These are phyloP conservation scores for Podaxis sp. DNA, from an alignment of 768 basidiomycete genomes.

Conservation along the genomic window DNA sequence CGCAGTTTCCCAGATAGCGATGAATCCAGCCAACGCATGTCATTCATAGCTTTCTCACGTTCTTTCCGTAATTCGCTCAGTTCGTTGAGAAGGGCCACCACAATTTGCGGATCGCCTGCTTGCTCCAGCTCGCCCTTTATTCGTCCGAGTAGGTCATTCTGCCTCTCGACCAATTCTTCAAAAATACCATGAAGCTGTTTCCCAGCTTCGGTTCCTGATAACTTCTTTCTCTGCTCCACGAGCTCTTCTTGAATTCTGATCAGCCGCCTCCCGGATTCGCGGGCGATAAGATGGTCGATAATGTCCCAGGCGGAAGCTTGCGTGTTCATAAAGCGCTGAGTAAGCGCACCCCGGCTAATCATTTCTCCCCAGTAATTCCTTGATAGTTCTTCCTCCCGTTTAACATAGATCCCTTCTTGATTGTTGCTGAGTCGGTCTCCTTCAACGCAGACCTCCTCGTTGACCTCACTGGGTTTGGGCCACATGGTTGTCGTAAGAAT, in stretches of 20 bases:
- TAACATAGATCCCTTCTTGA: not conserved
- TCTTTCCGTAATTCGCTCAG: not conserved
- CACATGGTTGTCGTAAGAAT: constrained; percentile 17
- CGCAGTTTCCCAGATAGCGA: not conserved
- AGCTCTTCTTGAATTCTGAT: constrained; percentile 14
- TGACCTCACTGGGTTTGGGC: not conserved
- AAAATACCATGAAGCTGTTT: not conserved
- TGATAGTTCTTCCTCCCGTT: constrained; percentile 1
- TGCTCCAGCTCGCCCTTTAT: not conserved
- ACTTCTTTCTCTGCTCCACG: not conserved
- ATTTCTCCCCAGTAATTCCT: constrained; percentile 15
- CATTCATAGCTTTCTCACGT: not conserved
- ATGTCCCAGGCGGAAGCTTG: constrained; percentile 2
- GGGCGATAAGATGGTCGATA: not conserved
- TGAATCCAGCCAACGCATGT: not conserved
- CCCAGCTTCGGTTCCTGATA: constrained; percentile 11
- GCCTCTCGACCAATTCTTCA: constrained; percentile 1
- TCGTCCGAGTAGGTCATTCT: not conserved
- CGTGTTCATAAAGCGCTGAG: not conserved
- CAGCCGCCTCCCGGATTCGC: not conserved
- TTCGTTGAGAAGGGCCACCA: not conserved
- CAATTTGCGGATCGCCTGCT: not conserved
- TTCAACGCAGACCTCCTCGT: not conserved
- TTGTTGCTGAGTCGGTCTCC: not conserved
- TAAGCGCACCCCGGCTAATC: not conserved